phyloP scores from a whole-genome alignment of 2,329 filamentous ascomycete species.

The Clonostachys sp. region DNA sequence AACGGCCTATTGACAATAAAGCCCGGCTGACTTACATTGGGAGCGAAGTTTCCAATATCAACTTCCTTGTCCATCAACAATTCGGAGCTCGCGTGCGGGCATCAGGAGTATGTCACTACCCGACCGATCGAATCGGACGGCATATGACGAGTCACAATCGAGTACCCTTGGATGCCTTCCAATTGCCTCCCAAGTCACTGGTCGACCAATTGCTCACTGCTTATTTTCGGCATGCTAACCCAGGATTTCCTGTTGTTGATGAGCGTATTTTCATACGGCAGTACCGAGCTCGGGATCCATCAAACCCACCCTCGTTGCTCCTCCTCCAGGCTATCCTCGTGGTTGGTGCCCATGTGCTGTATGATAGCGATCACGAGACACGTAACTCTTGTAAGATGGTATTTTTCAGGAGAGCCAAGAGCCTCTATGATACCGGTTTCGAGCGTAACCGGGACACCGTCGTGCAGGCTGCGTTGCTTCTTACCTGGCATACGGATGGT shows the following conservation, averaged over 20 bases:
- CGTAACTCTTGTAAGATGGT: slow-evolving; percentile 25
- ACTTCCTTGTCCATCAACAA: slow-evolving; percentile 43
- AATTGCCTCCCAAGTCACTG: slow-evolving; percentile 33
- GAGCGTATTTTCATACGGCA: slow-evolving; percentile 45
- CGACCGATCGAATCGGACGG: slow-evolving; percentile 22
- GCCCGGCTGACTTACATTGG: slow-evolving; percentile 36
- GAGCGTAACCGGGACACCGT: slow-evolving; percentile 48
- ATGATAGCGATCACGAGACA: slow-evolving; percentile 28
- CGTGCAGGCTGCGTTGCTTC: slow-evolving; percentile 47
- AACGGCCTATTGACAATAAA: slow-evolving; percentile 1
- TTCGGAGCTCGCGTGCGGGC: slow-evolving; percentile 18
- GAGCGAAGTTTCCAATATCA: slow-evolving; percentile 49
- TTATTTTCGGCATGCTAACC: slow-evolving; percentile 39
- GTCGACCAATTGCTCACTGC: slow-evolving; percentile 40
- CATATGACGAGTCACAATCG: slow-evolving; percentile 40
- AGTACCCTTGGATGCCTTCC: slow-evolving; percentile 40
- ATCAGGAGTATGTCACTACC: slow-evolving; percentile 15
- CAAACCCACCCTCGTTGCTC: slow-evolving; percentile 32
- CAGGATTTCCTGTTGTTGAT: slow-evolving; percentile 42
- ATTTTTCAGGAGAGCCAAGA: slow-evolving; percentile 49
- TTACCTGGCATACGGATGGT: slow-evolving; percentile 52
- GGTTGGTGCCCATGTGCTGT: slow-evolving; percentile 40
- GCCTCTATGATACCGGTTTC: slow-evolving; percentile 45
- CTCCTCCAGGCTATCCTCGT: slow-evolving; percentile 44
- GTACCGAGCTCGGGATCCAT: slow-evolving; percentile 11